Percentiles rank a stretch among this genome's conserved stretches.
These are phyloP conservation scores for Periconia sp. DNA, from an alignment of 2,329 filamentous ascomycete genomes.

Conservation along the genomic window DNA sequence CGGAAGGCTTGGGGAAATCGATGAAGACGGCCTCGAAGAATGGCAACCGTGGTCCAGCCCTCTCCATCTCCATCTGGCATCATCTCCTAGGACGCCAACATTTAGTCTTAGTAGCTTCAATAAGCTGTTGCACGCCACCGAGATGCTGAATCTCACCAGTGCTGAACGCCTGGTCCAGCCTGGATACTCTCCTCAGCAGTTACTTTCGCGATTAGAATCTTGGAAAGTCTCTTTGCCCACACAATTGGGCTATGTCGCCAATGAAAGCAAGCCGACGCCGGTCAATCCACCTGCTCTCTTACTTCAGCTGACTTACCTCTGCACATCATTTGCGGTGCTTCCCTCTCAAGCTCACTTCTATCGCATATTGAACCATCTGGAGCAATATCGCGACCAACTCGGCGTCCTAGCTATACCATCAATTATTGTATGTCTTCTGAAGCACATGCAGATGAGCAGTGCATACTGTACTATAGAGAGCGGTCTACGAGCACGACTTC, in stretches of 20 bases:
- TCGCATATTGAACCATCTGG: slow-evolving; percentile 28
- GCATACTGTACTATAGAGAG: slow-evolving; percentile 19
- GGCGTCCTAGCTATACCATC: slow-evolving; percentile 33
- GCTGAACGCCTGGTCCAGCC: slow-evolving; percentile 16
- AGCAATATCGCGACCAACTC: slow-evolving; percentile 30
- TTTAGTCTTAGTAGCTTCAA: slow-evolving; percentile 62
- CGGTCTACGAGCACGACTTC: slow-evolving; percentile 21
- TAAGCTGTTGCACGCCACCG: slow-evolving; percentile 47
- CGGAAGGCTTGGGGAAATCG: slow-evolving; percentile 55
- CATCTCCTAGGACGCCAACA: slow-evolving; percentile 36
- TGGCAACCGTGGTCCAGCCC: slow-evolving; percentile 74
- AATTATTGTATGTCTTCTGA: slow-evolving; percentile 30
- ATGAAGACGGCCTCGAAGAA: slow-evolving; percentile 73
- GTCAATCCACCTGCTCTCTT: slow-evolving; percentile 34
- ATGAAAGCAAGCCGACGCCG: slow-evolving; percentile 16
- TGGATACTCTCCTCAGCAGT: slow-evolving; percentile 38
- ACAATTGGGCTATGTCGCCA: slow-evolving; percentile 27
- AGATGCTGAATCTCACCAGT: slow-evolving; percentile 24
- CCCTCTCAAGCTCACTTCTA: slow-evolving; percentile 26
- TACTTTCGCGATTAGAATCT: slow-evolving; percentile 42
- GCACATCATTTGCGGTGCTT: slow-evolving; percentile 24
- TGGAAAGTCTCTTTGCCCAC: slow-evolving; percentile 42
- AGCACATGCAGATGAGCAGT: slow-evolving; percentile 23
- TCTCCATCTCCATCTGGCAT: slow-evolving; percentile 38
- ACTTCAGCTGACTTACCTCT: slow-evolving; percentile 36